Conservation (phyloP, 2,329 filamentous ascomycete genomes). For the Pestalotiopsis sp. region DNA sequence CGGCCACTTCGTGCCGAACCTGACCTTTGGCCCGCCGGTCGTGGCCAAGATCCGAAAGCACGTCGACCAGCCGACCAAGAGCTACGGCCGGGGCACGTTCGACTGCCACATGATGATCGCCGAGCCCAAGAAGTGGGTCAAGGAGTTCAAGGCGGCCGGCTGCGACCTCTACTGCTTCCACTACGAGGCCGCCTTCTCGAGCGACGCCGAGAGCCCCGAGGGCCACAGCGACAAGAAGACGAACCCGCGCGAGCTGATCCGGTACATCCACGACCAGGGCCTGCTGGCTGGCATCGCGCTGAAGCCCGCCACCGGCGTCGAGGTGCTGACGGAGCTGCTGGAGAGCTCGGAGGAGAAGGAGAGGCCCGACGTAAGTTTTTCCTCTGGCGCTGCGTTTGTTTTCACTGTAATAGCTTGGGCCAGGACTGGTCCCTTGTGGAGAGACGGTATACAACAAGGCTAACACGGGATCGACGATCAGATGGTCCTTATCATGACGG, state of each 20-base stretch:
- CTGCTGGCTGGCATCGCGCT: slow-evolving; percentile 94
- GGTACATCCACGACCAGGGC: slow-evolving; percentile 85
- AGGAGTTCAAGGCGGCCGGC: slow-evolving; percentile 43
- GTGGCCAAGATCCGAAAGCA: slow-evolving; percentile 91
- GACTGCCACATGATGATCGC: slow-evolving; percentile 99
- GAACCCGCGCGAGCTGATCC: slow-evolving; percentile 80
- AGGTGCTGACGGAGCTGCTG: slow-evolving; percentile 89
- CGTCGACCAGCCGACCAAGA: slow-evolving; percentile 72
- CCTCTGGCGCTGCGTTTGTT: too few species aligned
- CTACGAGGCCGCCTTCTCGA: slow-evolving; percentile 93
- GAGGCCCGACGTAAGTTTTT: slow-evolving; percentile 76
- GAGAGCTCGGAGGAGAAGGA: slow-evolving; percentile 74
- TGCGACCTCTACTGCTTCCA: slow-evolving; percentile 99
- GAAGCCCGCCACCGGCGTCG: slow-evolving; percentile 88
- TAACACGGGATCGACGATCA: slow-evolving; percentile 37
- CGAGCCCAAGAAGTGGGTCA: slow-evolving; percentile 55
- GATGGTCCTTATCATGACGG: slow-evolving; percentile 99
- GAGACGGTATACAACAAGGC: background rate
- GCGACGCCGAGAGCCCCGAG: slow-evolving; percentile 79
- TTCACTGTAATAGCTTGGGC: background rate
- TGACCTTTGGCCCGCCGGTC: slow-evolving; percentile 94
- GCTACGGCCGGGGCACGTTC: slow-evolving; percentile 84
- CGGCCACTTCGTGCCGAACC: slow-evolving; percentile 97
- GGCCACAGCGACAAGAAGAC: slow-evolving; percentile 71
- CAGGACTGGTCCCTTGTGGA: background rate